Evolutionary conservation across 1,139 yeast species (phyloP).

Genomic region (Magnusiomyces tetraspermus): DNA sequence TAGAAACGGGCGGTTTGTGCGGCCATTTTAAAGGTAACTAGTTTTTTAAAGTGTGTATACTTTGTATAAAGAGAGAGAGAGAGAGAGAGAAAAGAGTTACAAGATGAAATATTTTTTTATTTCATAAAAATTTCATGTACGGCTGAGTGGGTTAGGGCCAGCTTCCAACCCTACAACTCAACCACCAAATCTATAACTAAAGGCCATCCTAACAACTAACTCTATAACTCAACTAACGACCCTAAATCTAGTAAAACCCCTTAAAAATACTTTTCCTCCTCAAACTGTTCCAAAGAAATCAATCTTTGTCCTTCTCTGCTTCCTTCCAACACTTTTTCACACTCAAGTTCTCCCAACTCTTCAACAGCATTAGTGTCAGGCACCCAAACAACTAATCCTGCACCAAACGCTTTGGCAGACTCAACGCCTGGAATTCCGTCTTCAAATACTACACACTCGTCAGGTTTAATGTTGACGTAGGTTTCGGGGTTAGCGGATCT

Average conservation of each 20-base stretch:
- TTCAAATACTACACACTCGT: conserved; percentile 83
- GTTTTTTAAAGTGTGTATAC: too few species aligned
- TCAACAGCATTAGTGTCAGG: conserved; percentile 68
- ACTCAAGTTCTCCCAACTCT: conserved; percentile 37
- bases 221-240: too few species aligned
- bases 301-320: conserved; percentile 56
- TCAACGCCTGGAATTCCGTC: conserved; percentile 87
- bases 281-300: conserved; percentile 44
- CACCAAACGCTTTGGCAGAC: conserved; percentile 80
- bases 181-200: too few species aligned
- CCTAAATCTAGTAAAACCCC: too few species aligned
- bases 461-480: conserved; percentile 23
- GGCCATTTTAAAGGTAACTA: conserved; percentile 4
- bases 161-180: too few species aligned
- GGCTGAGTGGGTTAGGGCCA: too few species aligned
- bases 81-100: too few species aligned
- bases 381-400: conserved; percentile 81
- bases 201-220: too few species aligned
- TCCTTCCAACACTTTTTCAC: conserved; percentile 39
- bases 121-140: too few species aligned
- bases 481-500: background rate
- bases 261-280: conserved; percentile 38
- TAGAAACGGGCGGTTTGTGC: conserved; percentile 57
- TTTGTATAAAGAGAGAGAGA: too few species aligned
- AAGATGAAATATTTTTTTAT: too few species aligned